A percentile compares a stretch with the other conserved stretches of the same genome.
phyloP scores from a whole-genome alignment of 768 basidiomycete genomes.

The Leccinum barrowsii region DNA sequence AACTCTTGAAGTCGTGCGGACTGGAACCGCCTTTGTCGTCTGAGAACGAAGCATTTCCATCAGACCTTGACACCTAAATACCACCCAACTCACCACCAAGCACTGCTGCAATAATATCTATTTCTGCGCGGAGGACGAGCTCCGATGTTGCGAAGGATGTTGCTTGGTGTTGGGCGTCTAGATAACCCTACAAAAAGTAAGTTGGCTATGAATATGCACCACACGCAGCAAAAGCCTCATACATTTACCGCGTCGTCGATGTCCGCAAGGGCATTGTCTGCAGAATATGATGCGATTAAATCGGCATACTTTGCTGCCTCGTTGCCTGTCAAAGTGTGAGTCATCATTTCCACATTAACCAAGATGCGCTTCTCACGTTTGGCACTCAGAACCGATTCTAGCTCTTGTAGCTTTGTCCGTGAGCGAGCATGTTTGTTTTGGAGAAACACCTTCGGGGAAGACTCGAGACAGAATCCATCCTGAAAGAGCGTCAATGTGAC shows the following conservation, averaged over 20 bases:
- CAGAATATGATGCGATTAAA: slow-evolving; percentile 44
- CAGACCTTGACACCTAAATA: not conserved
- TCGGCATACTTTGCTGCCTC: slow-evolving; percentile 52
- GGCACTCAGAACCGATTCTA: slow-evolving; percentile 50
- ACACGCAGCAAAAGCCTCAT: not conserved
- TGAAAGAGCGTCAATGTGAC: slow-evolving; percentile 6
- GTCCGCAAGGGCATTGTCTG: slow-evolving; percentile 48
- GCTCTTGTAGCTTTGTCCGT: slow-evolving; percentile 59
- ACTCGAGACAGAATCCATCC: slow-evolving; percentile 57
- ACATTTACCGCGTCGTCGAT: slow-evolving; percentile 39
- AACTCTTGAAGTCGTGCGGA: slow-evolving; percentile 80
- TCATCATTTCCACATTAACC: slow-evolving; percentile 2
- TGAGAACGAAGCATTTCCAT: slow-evolving; percentile 28
- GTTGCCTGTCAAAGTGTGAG: slow-evolving; percentile 36
- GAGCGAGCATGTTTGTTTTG: slow-evolving; percentile 72
- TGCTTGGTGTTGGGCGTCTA: slow-evolving; percentile 62
- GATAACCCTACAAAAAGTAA: slow-evolving; percentile 44
- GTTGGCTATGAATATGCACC: slow-evolving; percentile 1
- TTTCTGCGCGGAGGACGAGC: slow-evolving; percentile 58
- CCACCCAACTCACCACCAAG: slow-evolving; percentile 53
- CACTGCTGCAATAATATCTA: slow-evolving; percentile 53
- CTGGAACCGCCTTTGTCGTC: slow-evolving; percentile 69
- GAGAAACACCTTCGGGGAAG: slow-evolving; percentile 69
- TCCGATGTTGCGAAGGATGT: slow-evolving; percentile 53
- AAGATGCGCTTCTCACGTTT: slow-evolving; percentile 48